These are phyloP conservation scores for Neurospora africana DNA, from an alignment of 495 filamentous ascomycete species.

Conservation along the genomic window DNA sequence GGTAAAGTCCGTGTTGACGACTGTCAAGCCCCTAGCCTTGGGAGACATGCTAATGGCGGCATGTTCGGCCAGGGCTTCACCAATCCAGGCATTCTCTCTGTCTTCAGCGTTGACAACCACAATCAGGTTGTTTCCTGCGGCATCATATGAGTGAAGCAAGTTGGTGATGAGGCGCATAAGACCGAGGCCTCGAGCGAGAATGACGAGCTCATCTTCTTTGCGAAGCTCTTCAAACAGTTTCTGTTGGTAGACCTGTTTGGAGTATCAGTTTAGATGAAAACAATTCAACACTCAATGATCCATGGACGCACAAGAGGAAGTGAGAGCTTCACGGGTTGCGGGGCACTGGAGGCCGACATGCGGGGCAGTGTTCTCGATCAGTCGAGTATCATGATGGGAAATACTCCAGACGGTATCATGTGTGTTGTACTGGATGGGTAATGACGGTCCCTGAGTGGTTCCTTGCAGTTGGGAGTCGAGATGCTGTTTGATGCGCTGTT, in stretches of 20 bases:
- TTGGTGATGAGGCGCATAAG: slow-evolving; percentile 86
- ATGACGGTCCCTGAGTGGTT: neutral
- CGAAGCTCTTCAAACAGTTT: slow-evolving; percentile 86
- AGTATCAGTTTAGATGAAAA: neutral
- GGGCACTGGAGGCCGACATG: slow-evolving; percentile 15
- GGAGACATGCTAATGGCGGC: slow-evolving; percentile 68
- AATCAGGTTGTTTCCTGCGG: slow-evolving; percentile 84
- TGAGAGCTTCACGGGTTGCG: slow-evolving; percentile 72
- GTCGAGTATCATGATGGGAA: neutral
- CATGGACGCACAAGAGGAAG: slow-evolving; percentile 62
- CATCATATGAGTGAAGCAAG: slow-evolving; percentile 92
- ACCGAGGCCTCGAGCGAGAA: slow-evolving; percentile 84
- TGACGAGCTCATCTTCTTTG: slow-evolving; percentile 82
- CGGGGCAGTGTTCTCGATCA: slow-evolving; percentile 2
- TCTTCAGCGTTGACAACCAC: slow-evolving; percentile 86
- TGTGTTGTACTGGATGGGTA: neutral
- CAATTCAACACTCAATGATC: neutral
- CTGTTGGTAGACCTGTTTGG: slow-evolving; percentile 63
- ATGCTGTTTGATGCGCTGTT: neutral
- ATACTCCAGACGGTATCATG: neutral
- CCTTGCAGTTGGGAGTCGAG: neutral
- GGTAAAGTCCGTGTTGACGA: slow-evolving; percentile 91
- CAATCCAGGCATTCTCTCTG: slow-evolving; percentile 88
- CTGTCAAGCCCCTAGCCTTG: slow-evolving; percentile 70
- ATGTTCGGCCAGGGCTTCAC: slow-evolving; percentile 87